phyloP scores from a whole-genome alignment of 306 rosid genomes.

The Inga laurina region DNA sequence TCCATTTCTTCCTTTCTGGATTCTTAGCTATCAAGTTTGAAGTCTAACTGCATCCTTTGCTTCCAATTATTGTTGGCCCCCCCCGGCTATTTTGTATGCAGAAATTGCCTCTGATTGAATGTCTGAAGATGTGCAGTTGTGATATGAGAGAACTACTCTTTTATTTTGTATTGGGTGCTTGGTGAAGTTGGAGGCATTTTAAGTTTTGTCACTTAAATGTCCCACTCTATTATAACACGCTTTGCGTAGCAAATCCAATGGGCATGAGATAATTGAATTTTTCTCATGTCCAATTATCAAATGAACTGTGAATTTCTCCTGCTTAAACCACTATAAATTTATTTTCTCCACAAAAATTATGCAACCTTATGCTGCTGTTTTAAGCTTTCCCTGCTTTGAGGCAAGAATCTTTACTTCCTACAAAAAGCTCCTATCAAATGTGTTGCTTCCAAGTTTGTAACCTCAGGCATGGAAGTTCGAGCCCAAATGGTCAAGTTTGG shows the following conservation, averaged over 20 bases:
- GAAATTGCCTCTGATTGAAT: slow-evolving; percentile 16
- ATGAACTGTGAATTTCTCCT: not conserved
- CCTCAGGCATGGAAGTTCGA: slow-evolving; percentile 59
- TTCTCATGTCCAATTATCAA: not conserved
- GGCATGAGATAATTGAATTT: not conserved
- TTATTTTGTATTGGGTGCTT: not conserved
- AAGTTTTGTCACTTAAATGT: slow-evolving; percentile 37
- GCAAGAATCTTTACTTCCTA: slow-evolving; percentile 31
- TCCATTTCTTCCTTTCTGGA: slow-evolving; percentile 18
- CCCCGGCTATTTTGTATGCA: slow-evolving; percentile 17
- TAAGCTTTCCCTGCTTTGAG: not conserved
- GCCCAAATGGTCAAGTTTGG: slow-evolving; percentile 68
- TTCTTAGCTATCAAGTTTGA: slow-evolving; percentile 37
- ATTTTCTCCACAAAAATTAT: not conserved
- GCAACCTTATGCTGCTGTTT: not conserved
- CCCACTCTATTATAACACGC: slow-evolving; percentile 32
- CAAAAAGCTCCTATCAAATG: slow-evolving; percentile 53
- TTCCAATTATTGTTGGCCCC: slow-evolving; percentile 34
- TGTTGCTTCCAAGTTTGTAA: slow-evolving; percentile 53
- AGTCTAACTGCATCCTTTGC: slow-evolving; percentile 30
- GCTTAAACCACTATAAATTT: not conserved
- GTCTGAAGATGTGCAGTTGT: not conserved
- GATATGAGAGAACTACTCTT: not conserved
- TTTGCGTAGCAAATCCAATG: not conserved
- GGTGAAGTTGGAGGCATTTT: slow-evolving; percentile 27